phyloP scores from a whole-genome alignment of 202 grass and related monocot species.

The Tripidium arundinaceum region DNA sequence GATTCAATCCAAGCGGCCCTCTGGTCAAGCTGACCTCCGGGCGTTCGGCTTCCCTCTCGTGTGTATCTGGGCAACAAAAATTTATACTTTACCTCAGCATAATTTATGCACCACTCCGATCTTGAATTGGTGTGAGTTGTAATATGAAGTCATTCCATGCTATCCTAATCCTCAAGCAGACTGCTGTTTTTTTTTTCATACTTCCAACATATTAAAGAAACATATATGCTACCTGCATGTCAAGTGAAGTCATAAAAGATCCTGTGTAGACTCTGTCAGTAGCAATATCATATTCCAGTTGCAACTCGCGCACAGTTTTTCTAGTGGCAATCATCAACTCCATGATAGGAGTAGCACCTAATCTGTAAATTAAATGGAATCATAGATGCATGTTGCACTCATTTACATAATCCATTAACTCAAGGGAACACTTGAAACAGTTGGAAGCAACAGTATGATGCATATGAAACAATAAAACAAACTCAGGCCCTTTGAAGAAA shows the following conservation, averaged over 20 bases:
- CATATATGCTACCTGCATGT: constrained; percentile 54
- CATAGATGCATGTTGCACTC: neutral
- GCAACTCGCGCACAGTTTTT: constrained; percentile 54
- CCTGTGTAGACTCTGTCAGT: constrained; percentile 67
- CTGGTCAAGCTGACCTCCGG: no score
- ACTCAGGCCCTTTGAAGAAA: neutral
- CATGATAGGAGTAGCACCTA: constrained; percentile 68
- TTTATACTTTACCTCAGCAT: no score
- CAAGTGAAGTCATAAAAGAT: constrained; percentile 76
- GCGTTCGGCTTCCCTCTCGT: no score
- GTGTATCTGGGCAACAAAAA: no score
- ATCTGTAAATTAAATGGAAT: constrained; percentile 28
- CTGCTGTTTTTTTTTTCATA: neutral
- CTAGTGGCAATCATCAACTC: constrained; percentile 62
- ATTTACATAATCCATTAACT: neutral
- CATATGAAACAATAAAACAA: neutral
- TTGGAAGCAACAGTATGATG: neutral
- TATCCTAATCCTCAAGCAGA: neutral
- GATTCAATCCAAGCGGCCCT: no score
- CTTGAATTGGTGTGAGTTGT: no score
- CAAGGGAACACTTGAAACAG: neutral
- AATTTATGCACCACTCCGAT: no score
- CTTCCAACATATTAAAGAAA: neutral
- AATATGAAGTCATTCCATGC: neutral
- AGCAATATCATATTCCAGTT: constrained; percentile 51